Percentiles rank a stretch among this genome's conserved stretches.
Conservation (phyloP, 495 filamentous ascomycete genomes). For the Podospora appendiculata region DNA sequence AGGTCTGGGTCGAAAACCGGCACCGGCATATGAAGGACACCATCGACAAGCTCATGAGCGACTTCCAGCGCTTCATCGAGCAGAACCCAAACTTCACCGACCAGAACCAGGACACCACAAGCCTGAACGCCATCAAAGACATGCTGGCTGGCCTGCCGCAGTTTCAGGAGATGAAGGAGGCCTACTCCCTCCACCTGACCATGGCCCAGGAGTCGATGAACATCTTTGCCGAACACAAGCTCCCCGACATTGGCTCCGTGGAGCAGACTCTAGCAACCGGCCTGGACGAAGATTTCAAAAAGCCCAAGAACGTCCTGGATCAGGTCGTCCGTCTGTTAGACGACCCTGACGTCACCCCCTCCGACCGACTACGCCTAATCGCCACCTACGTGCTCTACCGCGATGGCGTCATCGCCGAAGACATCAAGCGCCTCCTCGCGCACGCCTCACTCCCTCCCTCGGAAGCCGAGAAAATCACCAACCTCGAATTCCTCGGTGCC, state of each 20-base stretch:
- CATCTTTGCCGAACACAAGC: constrained; percentile 72
- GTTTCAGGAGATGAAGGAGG: constrained; percentile 89
- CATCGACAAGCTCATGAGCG: constrained; percentile 82
- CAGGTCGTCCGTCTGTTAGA: constrained; percentile 82
- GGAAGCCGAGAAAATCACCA: constrained; percentile 64
- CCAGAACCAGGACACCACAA: constrained; percentile 56
- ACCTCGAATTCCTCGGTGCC: constrained; percentile 76
- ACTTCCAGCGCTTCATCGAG: constrained; percentile 84
- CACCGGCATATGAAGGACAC: constrained; percentile 98
- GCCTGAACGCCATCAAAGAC: constrained; percentile 86
- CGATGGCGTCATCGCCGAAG: constrained; percentile 79
- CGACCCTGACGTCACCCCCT: constrained; percentile 57
- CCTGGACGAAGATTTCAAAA: constrained; percentile 84
- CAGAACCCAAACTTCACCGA: constrained; percentile 93
- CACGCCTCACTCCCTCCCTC: constrained; percentile 71
- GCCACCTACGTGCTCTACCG: constrained; percentile 79
- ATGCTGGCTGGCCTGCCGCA: constrained; percentile 94
- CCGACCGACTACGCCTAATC: constrained; percentile 78
- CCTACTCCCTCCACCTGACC: constrained; percentile 86
- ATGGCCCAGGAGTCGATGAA: constrained; percentile 99
- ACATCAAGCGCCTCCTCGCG: constrained; percentile 74
- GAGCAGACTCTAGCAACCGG: constrained; percentile 87
- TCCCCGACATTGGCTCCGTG: constrained; percentile 76
- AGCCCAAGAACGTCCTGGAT: constrained; percentile 80
- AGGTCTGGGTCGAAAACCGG: constrained; percentile 86